A percentile compares a stretch with the other conserved stretches of the same genome.
phyloP scores from a whole-genome alignment of 495 filamentous ascomycete species.

The Ascodesmis nigricans region DNA sequence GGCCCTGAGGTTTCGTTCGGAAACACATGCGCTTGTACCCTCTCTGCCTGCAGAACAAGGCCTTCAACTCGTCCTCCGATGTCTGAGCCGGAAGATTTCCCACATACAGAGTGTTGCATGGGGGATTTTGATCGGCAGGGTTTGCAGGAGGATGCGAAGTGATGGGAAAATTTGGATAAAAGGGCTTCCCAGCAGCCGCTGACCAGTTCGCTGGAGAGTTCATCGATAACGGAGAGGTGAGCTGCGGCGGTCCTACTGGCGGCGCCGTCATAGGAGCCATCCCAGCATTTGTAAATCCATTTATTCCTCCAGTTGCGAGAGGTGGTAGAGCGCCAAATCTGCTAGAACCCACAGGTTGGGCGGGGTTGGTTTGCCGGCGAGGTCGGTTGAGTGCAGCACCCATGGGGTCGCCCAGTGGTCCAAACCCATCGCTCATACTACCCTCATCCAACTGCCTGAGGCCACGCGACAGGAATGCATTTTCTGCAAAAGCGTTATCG shows the following conservation, averaged over 20 bases:
- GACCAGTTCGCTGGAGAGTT: conserved; percentile 14
- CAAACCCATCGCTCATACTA: too few species aligned
- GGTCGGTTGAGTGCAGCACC: too few species aligned
- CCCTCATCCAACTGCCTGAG: too few species aligned
- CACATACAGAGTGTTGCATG: conserved; percentile 95
- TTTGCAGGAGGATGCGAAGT: conserved; percentile 38
- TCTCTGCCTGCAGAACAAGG: conserved; percentile 79
- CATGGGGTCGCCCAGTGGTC: too few species aligned
- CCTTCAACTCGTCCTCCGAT: conserved; percentile 88
- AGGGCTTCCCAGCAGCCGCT: conserved; percentile 17
- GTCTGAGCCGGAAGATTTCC: conserved; percentile 89
- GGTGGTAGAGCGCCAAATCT: conserved; percentile 8
- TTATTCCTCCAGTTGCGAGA: conserved; percentile 12
- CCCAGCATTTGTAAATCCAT: conserved; percentile 6
- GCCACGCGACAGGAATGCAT: too few species aligned
- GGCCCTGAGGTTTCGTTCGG: conserved; percentile 92
- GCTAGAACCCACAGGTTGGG: neutral
- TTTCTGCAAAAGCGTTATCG: too few species aligned
- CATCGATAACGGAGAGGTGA: conserved; percentile 29
- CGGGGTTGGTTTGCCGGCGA: conserved; percentile 6
- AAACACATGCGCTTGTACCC: conserved; percentile 94
- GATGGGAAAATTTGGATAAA: conserved; percentile 30
- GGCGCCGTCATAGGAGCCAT: conserved; percentile 4
- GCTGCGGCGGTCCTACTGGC: conserved; percentile 30
- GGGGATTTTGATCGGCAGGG: conserved; percentile 89